phyloP scores from a whole-genome alignment of 495 filamentous ascomycete genomes.

The Trichoderma asperelloides region DNA sequence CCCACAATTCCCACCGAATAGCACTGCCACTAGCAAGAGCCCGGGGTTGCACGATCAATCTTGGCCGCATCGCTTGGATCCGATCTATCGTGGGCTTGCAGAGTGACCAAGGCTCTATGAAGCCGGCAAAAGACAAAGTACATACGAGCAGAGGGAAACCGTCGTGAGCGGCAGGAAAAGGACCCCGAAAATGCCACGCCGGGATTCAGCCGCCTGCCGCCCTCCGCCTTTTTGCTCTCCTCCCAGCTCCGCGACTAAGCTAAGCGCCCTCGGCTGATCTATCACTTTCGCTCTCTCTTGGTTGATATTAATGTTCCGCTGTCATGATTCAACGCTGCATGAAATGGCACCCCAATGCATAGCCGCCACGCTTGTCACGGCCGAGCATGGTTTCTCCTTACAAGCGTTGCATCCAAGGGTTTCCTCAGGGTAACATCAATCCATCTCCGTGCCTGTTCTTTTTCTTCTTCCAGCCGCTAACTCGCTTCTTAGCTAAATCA shows the following conservation, averaged over 20 bases:
- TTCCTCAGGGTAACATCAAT: not conserved
- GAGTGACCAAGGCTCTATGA: not conserved
- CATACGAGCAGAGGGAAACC: too few species aligned
- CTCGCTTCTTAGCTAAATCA: not conserved
- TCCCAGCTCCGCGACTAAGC: not conserved
- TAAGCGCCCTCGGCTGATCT: not conserved
- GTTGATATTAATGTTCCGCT: not conserved
- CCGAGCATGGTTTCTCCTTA: not conserved
- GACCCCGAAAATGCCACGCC: too few species aligned
- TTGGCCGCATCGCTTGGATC: not conserved
- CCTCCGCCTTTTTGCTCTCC: not conserved
- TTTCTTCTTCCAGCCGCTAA: not conserved
- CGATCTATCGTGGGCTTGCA: not conserved
- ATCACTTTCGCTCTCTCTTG: not conserved
- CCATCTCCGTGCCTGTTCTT: not conserved
- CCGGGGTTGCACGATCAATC: not conserved
- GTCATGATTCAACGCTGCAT: not conserved
- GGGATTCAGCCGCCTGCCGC: not conserved
- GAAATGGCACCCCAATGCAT: not conserved
- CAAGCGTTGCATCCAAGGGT: not conserved
- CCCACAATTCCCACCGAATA: not conserved
- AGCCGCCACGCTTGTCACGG: not conserved
- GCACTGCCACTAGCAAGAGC: not conserved
- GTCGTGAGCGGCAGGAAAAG: too few species aligned
- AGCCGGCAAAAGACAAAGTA: too few species aligned